A percentile compares a stretch with the other conserved stretches of the same genome.
phyloP scores from a whole-genome alignment of 2,329 filamentous ascomycete genomes.

The Zymoseptoria crescenta region DNA sequence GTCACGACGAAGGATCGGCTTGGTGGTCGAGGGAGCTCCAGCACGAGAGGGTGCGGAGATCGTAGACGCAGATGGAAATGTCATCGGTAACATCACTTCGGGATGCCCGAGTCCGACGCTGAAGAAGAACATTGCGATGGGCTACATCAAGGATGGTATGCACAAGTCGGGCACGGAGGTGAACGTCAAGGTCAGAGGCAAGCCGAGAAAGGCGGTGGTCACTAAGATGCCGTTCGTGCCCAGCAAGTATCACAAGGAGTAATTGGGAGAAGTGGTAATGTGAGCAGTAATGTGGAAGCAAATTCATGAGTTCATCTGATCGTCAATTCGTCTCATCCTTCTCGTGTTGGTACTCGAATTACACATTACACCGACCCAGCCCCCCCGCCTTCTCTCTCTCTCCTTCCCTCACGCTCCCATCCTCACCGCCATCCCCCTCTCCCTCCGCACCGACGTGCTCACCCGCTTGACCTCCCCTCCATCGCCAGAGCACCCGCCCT shows the following conservation, averaged over 20 bases:
- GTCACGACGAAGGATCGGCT: conserved; percentile 65
- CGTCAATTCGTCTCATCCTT: not conserved
- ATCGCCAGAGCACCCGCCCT: not conserved
- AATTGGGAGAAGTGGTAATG: not conserved
- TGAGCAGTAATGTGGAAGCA: not conserved
- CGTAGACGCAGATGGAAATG: conserved; percentile 54
- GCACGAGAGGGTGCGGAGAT: conserved; percentile 84
- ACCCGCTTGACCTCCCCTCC: not conserved
- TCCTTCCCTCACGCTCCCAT: not conserved
- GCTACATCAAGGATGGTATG: conserved; percentile 70
- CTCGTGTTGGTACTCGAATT: not conserved
- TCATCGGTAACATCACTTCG: conserved; percentile 75
- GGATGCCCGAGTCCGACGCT: conserved; percentile 83
- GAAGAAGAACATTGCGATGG: conserved; percentile 92
- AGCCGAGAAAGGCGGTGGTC: conserved; percentile 64
- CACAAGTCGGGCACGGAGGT: conserved; percentile 82
- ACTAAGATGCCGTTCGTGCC: conserved; percentile 85
- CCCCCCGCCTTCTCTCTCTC: too few species aligned
- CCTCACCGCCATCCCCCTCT: not conserved
- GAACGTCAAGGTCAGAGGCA: conserved; percentile 68
- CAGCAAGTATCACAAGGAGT: conserved; percentile 61
- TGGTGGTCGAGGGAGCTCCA: conserved; percentile 76
- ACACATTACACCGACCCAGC: not conserved
- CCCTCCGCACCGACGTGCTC: not conserved
- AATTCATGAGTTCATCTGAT: not conserved